Conservation (phyloP, 257 asterid genomes). For the Vinca minor region DNA sequence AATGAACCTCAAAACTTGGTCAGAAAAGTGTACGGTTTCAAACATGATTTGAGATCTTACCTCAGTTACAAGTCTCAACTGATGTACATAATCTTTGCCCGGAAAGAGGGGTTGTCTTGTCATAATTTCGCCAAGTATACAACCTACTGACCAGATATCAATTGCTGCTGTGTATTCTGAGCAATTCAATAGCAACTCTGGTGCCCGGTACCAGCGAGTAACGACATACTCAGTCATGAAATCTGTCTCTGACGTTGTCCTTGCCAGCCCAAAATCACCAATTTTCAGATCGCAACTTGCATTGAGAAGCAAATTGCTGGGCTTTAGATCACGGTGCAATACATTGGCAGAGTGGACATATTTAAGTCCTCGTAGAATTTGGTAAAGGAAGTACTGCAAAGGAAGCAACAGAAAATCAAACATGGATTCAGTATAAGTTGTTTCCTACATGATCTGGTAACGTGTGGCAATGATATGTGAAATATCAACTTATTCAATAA, state of each 20-base stretch:
- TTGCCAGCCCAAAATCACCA: no score
- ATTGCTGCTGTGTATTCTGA: constrained; percentile 96
- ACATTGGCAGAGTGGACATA: no score
- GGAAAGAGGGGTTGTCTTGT: no score
- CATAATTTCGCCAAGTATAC: constrained; percentile 93
- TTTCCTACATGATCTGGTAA: background rate
- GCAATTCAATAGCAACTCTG: constrained; percentile 85
- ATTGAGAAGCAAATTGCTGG: no score
- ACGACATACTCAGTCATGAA: no score
- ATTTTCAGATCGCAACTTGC: no score
- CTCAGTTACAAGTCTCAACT: constrained; percentile 91
- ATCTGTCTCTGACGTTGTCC: no score
- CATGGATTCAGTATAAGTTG: background rate
- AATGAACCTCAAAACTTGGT: background rate
- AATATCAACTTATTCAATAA: background rate
- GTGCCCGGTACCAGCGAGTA: no score
- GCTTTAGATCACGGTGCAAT: no score
- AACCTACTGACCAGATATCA: constrained; percentile 97
- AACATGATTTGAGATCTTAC: constrained; percentile 23
- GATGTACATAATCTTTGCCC: no score
- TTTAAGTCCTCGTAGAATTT: no score
- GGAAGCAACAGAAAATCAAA: constrained; percentile 12
- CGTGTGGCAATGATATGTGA: background rate
- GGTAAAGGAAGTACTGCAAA: no score
- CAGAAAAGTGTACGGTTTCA: background rate